Conservation (phyloP, 2,329 filamentous ascomycete species). For the Aureobasidium sp. region DNA sequence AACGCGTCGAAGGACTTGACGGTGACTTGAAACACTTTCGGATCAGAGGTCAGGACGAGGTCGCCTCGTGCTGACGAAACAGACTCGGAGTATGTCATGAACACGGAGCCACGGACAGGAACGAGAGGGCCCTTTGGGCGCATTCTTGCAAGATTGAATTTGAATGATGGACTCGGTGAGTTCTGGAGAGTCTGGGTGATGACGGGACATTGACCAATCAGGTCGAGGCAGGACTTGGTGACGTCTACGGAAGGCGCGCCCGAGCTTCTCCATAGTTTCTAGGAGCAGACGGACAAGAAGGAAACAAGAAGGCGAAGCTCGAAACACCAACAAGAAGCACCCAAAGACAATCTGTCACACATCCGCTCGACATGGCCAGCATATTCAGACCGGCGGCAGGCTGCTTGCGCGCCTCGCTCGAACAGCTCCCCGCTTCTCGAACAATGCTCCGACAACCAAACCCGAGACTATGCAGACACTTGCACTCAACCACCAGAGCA, state of each 20-base stretch:
- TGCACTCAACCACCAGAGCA: background rate
- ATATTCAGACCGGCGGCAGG: background rate
- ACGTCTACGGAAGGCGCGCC: background rate
- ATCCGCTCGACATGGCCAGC: background rate
- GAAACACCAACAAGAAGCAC: background rate
- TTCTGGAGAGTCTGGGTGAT: background rate
- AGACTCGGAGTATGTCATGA: background rate
- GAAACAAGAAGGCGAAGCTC: background rate
- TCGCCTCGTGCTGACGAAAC: background rate
- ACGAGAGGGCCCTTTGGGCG: conserved; percentile 10
- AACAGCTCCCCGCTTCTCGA: background rate
- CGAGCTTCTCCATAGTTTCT: conserved; percentile 2
- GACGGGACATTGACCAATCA: background rate
- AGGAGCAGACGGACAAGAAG: background rate
- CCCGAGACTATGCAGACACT: background rate
- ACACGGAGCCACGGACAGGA: background rate
- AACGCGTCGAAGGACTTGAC: conserved; percentile 4
- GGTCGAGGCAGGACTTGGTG: background rate
- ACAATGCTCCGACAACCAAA: background rate
- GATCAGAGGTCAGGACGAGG: background rate
- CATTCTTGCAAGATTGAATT: background rate
- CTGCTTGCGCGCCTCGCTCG: background rate
- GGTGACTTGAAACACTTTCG: background rate
- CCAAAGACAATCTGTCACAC: background rate
- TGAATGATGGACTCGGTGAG: background rate